These are phyloP conservation scores for Entomophthora muscae DNA, from an alignment of 371 early-diverging fungal species.

Conservation along the genomic window DNA sequence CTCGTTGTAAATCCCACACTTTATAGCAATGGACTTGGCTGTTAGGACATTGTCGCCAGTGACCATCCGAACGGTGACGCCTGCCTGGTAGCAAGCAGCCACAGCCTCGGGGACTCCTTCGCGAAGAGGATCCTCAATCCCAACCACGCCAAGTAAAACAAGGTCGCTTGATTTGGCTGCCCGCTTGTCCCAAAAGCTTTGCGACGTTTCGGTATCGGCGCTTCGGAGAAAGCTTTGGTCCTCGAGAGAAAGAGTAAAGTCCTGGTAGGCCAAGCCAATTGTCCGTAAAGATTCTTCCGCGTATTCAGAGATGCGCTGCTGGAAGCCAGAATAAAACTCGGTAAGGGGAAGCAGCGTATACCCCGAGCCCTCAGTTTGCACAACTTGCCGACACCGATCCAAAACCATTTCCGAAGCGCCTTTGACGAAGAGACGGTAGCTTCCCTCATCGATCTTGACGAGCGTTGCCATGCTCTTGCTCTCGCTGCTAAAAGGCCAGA, in stretches of 20 bases:
- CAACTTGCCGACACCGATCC: conserved; percentile 18
- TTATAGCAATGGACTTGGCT: conserved; percentile 51
- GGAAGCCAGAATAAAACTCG: conserved; percentile 11
- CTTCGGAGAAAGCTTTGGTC: conserved; percentile 16
- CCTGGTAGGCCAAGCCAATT: conserved; percentile 48
- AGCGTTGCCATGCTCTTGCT: conserved; percentile 76
- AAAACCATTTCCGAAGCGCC: conserved; percentile 79
- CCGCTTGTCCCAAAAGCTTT: background rate
- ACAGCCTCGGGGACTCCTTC: conserved; percentile 50
- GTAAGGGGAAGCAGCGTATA: background rate
- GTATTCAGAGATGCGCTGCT: conserved; percentile 36
- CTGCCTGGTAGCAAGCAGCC: conserved; percentile 43
- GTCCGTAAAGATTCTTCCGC: conserved; percentile 44
- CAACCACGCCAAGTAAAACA: conserved; percentile 36
- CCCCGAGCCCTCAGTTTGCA: background rate
- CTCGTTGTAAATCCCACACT: conserved; percentile 41
- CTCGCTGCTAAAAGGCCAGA: conserved; percentile 66
- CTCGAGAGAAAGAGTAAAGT: conserved; percentile 18
- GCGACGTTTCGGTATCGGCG: conserved; percentile 18
- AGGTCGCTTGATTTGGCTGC: conserved; percentile 9
- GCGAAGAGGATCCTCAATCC: conserved; percentile 60
- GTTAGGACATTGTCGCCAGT: conserved; percentile 64
- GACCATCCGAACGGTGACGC: conserved; percentile 70
- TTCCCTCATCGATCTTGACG: conserved; percentile 21
- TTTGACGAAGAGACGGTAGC: conserved; percentile 46